Evolutionary conservation across 345 rosid genomes (phyloP).

Genomic region (Streptanthus diversifolius): DNA sequence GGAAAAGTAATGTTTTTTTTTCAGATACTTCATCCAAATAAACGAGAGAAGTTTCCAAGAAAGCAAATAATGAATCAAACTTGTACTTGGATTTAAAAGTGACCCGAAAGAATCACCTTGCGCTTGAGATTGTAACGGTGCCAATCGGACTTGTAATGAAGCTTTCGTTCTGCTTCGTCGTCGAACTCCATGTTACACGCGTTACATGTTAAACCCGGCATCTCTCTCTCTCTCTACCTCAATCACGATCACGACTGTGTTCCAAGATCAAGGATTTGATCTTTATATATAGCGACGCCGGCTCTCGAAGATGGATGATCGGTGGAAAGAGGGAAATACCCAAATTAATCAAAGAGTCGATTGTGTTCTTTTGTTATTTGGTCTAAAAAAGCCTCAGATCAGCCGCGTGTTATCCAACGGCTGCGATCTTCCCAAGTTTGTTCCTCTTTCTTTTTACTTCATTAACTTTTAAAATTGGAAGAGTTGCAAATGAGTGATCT

Average conservation of each 20-base stretch:
- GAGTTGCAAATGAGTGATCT: no score
- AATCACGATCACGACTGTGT: background rate
- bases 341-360: background rate
- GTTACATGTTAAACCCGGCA: constrained; percentile 91
- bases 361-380: no score
- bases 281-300: no score
- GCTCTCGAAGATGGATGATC: no score
- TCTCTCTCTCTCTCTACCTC: constrained; percentile 6
- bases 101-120: constrained; percentile 47
- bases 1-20: background rate
- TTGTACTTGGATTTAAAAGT: background rate
- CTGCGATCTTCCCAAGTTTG: no score
- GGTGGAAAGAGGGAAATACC: background rate
- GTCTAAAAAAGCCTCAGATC: no score
- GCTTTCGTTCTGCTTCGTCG: constrained; percentile 69
- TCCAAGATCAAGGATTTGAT: no score
- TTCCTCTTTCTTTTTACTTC: no score
- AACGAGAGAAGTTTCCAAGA: background rate
- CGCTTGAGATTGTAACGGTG: constrained; percentile 98
- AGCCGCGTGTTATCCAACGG: no score
- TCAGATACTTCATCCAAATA: background rate
- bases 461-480: no score
- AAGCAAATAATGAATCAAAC: background rate
- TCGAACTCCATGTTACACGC: constrained; percentile 79
- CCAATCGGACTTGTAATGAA: constrained; percentile 96